Conservation (phyloP, 768 basidiomycete species). For the Phlegmacium glaucopus region DNA sequence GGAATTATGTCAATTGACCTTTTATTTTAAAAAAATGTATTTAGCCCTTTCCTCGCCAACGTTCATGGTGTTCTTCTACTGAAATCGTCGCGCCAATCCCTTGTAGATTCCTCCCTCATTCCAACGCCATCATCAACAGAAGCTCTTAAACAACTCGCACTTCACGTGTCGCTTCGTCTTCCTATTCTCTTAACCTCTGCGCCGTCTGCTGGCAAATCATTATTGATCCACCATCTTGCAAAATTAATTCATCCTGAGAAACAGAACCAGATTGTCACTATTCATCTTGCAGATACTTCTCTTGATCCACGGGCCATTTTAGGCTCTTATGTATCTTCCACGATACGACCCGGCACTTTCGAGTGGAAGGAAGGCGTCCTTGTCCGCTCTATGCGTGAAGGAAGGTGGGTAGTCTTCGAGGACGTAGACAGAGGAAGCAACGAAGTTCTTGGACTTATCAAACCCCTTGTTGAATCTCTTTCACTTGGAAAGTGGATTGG, state of each 20-base stretch:
- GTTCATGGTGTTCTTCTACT: slow-evolving; percentile 68
- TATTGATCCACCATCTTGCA: slow-evolving; percentile 77
- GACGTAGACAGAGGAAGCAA: slow-evolving; percentile 88
- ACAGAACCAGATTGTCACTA: slow-evolving; percentile 70
- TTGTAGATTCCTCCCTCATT: slow-evolving; percentile 43
- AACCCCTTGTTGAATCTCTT: slow-evolving; percentile 78
- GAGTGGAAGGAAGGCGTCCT: slow-evolving; percentile 97
- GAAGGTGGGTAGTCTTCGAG: slow-evolving; percentile 90
- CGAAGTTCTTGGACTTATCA: slow-evolving; percentile 86
- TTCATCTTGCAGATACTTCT: slow-evolving; percentile 94
- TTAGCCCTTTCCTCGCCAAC: slow-evolving; percentile 44
- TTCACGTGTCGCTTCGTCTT: slow-evolving; percentile 61
- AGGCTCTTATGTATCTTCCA: slow-evolving; percentile 90
- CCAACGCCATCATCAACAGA: slow-evolving; percentile 56
- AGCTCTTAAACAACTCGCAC: slow-evolving; percentile 60
- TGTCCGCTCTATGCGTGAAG: slow-evolving; percentile 84
- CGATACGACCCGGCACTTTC: slow-evolving; percentile 79
- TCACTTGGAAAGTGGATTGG: slow-evolving; percentile 73
- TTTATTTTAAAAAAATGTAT: too few species aligned
- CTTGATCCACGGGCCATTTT: slow-evolving; percentile 91
- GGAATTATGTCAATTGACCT: slow-evolving; percentile 11
- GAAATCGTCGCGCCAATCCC: slow-evolving; percentile 32
- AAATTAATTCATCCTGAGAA: slow-evolving; percentile 54
- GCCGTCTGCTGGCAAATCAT: slow-evolving; percentile 85
- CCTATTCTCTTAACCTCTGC: slow-evolving; percentile 84